Evolutionary conservation across 2,329 filamentous ascomycete genomes (phyloP).

Genomic region (Bertia moriformis): DNA sequence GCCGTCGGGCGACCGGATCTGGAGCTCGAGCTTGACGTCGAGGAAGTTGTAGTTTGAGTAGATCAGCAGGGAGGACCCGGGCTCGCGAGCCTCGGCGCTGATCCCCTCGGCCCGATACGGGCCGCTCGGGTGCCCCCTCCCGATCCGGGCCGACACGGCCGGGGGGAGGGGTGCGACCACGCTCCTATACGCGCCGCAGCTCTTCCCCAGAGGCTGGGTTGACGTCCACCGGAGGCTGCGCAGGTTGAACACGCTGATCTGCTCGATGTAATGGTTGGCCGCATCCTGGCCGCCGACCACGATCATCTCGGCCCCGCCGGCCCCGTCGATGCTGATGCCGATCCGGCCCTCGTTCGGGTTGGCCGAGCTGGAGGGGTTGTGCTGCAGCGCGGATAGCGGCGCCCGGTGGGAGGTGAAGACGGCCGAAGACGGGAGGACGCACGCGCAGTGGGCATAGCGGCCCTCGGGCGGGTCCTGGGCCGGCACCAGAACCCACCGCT

Average conservation of each 20-base stretch:
- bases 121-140: slow-evolving; percentile 31
- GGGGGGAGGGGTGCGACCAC: slow-evolving; percentile 78
- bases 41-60: slow-evolving; percentile 99
- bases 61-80: slow-evolving; percentile 70
- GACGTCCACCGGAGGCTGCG: slow-evolving; percentile 91
- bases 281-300: slow-evolving; percentile 93
- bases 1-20: slow-evolving; percentile 74
- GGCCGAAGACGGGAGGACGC: slow-evolving; percentile 76
- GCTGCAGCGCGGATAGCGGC: slow-evolving; percentile 72
- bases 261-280: slow-evolving; percentile 94
- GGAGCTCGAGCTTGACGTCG: slow-evolving; percentile 88
- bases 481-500: slow-evolving; percentile 72
- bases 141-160: slow-evolving; percentile 49
- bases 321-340: slow-evolving; percentile 77
- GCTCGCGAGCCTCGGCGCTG: slow-evolving; percentile 38
- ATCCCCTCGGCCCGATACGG: slow-evolving; percentile 27
- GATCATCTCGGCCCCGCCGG: slow-evolving; percentile 93
- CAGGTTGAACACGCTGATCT: slow-evolving; percentile 95
- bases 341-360: slow-evolving; percentile 82
- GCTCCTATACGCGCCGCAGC: slow-evolving; percentile 89
- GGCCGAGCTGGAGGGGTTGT: slow-evolving; percentile 63
- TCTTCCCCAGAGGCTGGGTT: slow-evolving; percentile 76
- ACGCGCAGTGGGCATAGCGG: slow-evolving; percentile 90
- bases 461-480: slow-evolving; percentile 77
- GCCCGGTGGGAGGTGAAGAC: slow-evolving; percentile 74